Base-by-base conservation (phyloP, 2,329 filamentous ascomycete genomes). In the Dothistroma septosporum region DNA sequence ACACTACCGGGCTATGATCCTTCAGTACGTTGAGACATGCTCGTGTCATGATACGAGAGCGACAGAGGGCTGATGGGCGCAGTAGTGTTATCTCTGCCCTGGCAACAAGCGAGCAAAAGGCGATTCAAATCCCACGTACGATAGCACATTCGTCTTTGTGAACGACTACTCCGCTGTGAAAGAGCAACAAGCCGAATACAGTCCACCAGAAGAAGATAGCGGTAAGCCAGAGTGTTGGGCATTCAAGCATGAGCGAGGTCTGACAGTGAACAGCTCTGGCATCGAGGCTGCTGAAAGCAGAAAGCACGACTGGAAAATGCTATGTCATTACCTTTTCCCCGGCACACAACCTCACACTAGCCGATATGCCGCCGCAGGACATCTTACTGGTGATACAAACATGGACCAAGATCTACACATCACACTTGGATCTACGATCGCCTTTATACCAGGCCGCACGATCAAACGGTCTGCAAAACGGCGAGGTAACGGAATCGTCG, bases 161-260 rank as follows among this genome's bases (percentile, higher is more conserved):
- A 99, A 99, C 72, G 94, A 99, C 75, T 99, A 94, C 77, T 95
- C 91, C 71, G 94, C 94, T 1, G 93, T 99, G 55, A 97, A 96
- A 78, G 92, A 97, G 77, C 83, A 90, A 64, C 94, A 99, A 76
- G 87, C 88, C 32, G 87, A 90, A 53, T 99, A 97, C 76, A 76
- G 79, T 21, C 78, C 78, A 14, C 75, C 79, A 22, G 74, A 77
- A n/a, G 74, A 80, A 60, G 76, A 79, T 70, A 80, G 78, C 64
- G 79, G 82, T 83, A 72, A 63, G 77, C 59, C 8, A n/a, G 21
- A 28, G 16, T 21, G 22, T 58, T 21, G 14, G 5, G 19, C 10
- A 22, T 48, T 41, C 24, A n/a, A 16, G n/a, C 6, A 3, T 46
- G 44, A 48, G 49, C 41, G 46, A 14, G 16, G 8, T 16, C 24